Evolutionary conservation across 805 yeast genomes (phyloP), one percentile per base, ranked within the genome.

Genomic region (Candida krabiensis): DNA sequence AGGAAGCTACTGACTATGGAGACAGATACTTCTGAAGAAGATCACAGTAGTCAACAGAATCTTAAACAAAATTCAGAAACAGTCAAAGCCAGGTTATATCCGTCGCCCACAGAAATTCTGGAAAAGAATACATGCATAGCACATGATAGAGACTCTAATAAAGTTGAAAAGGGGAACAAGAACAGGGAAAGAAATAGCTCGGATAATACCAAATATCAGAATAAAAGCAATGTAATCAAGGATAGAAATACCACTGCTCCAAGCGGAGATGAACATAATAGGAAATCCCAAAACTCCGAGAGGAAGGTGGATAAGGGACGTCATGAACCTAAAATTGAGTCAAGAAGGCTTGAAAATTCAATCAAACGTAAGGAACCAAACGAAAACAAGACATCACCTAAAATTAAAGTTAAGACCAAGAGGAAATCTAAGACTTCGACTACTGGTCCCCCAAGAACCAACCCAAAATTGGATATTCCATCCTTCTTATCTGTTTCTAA

Each of bases 401-500:
- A 28, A 17, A 18, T 15, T 19, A 19, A 14, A 7, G 33, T 32
- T n/a, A 44, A 41, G 23, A 26, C 24, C 33, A 40, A 30, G 15
- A 9, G 21, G 8, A 36, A 44, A 34, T 38, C 40, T n/a, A 41
- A 51, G 32, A 26, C 36, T 14, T 12, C 7, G 7, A 2, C 33
- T 26, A n/a, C 4, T 18, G 15, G 24, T 15, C 4, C 14, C 33
- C 33, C 13, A 41, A 30, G 37, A 11, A 23, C 47, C 2, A 55
- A 48, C 25, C 52, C 52, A 18, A 59, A 59, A 30, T 30, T 70
- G 14, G 65, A 59, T 14, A 69, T 91, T 21, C 96, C 97, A 1
- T 75, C 84, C 8, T 89, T 83, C 53, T 72, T 87, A 4, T 78
- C 95, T 0, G 86, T 91, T 2, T 72, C 91, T 3, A 85, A 89